A percentile compares a stretch with the other conserved stretches of the same genome.
These are phyloP conservation scores for Leishmania tarentolae DNA, from an alignment of 208 protist species.

Conservation along the genomic window DNA sequence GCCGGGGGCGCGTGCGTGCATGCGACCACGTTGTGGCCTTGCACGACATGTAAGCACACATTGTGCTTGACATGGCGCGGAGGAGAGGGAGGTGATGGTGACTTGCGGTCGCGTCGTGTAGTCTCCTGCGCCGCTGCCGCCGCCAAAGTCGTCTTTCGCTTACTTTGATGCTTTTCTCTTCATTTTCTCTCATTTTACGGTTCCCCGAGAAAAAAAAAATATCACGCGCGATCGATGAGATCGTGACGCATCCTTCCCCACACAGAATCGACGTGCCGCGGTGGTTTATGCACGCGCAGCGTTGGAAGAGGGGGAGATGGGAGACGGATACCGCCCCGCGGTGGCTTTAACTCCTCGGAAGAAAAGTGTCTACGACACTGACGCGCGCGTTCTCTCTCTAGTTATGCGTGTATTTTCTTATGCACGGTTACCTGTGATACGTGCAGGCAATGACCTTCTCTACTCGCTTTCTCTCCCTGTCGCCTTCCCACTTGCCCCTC, in stretches of 20 bases:
- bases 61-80: background rate
- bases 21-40: background rate
- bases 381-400: background rate
- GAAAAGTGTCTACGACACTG: background rate
- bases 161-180: background rate
- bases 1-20: background rate
- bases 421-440: background rate
- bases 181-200: too few species aligned
- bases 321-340: background rate
- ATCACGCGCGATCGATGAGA: too few species aligned
- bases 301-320: background rate
- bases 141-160: background rate
- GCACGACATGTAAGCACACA: background rate
- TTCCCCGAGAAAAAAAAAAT: too few species aligned
- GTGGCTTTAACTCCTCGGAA: background rate
- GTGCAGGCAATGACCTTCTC: background rate
- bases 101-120: background rate
- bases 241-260: background rate
- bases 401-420: background rate
- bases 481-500: background rate
- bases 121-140: background rate
- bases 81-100: background rate
- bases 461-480: background rate
- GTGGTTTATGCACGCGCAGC: background rate
- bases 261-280: background rate